Evolutionary conservation across 352 stramenopile species (phyloP).

Genomic region (Pythium aristosporum): DNA sequence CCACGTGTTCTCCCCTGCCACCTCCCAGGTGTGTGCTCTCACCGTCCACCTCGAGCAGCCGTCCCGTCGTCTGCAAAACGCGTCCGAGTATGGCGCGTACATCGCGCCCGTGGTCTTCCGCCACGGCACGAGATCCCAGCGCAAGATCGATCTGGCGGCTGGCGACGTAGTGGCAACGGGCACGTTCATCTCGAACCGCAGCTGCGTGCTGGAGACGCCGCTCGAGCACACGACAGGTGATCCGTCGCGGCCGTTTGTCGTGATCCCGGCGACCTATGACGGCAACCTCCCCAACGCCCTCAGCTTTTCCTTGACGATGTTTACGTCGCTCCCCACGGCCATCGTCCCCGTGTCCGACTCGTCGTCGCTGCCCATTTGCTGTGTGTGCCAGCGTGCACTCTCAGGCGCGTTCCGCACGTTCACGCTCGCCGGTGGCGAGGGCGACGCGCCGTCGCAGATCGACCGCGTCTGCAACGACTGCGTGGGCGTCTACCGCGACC

Average conservation of each 20-base stretch:
- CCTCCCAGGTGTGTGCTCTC: constrained; percentile 45
- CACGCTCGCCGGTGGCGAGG: constrained; percentile 18
- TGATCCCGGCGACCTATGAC: constrained; percentile 40
- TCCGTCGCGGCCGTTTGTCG: constrained; percentile 26
- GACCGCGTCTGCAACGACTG: constrained; percentile 84
- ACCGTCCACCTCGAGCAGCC: constrained; percentile 72
- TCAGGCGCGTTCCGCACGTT: constrained; percentile 38
- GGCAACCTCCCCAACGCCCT: constrained; percentile 18
- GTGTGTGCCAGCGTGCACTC: constrained; percentile 34
- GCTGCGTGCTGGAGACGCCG: constrained; percentile 56
- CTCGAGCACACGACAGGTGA: constrained; percentile 32
- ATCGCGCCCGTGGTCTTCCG: constrained; percentile 79
- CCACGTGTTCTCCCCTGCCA: constrained; percentile 65
- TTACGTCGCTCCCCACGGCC: constrained; percentile 29
- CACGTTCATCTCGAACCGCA: constrained; percentile 86
- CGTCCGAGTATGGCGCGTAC: constrained; percentile 72
- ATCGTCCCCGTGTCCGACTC: constrained; percentile 36
- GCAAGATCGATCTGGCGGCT: constrained; percentile 77
- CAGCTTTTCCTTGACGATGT: constrained; percentile 30
- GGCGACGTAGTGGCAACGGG: constrained; percentile 75
- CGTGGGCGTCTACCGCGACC: constrained; percentile 66
- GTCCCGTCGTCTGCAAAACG: constrained; percentile 71
- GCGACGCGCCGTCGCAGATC: constrained; percentile 31
- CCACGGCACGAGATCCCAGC: constrained; percentile 56
- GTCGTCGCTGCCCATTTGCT: constrained; percentile 36